Conservation (phyloP, 1,284 basidiomycete species). For the Ganoderma multipileum region DNA sequence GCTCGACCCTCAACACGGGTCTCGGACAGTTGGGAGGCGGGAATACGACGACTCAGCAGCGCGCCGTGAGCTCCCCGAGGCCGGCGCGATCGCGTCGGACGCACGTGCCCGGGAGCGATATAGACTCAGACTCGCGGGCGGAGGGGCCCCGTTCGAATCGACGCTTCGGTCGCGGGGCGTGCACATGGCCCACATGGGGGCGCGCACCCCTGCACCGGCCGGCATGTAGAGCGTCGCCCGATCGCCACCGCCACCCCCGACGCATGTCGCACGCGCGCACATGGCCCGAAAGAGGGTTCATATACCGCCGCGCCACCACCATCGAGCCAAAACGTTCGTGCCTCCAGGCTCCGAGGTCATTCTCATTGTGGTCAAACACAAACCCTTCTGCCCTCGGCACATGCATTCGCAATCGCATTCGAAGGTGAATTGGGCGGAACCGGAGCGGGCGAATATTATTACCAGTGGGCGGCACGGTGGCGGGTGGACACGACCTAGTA, state of each 20-base stretch:
- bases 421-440: neutral
- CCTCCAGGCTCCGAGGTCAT: neutral
- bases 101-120: neutral
- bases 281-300: neutral
- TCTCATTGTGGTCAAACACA: neutral
- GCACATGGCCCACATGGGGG: conserved; percentile 2
- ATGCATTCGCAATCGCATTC: neutral
- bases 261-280: neutral
- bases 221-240: neutral
- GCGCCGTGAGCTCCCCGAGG: neutral
- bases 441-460: neutral
- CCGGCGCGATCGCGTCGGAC: conserved; percentile 1
- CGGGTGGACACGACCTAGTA: neutral
- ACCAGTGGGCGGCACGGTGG: neutral
- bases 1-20: neutral
- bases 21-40: neutral
- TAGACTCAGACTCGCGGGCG: neutral
- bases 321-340: neutral
- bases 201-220: neutral
- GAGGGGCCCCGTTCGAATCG: conserved; percentile 6
- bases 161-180: conserved; percentile 11
- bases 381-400: neutral
- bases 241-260: neutral
- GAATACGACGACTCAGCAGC: neutral
- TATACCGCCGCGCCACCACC: neutral